Evolutionary conservation across 257 asterid species (phyloP).

Genomic region (Fraxinus americana): DNA sequence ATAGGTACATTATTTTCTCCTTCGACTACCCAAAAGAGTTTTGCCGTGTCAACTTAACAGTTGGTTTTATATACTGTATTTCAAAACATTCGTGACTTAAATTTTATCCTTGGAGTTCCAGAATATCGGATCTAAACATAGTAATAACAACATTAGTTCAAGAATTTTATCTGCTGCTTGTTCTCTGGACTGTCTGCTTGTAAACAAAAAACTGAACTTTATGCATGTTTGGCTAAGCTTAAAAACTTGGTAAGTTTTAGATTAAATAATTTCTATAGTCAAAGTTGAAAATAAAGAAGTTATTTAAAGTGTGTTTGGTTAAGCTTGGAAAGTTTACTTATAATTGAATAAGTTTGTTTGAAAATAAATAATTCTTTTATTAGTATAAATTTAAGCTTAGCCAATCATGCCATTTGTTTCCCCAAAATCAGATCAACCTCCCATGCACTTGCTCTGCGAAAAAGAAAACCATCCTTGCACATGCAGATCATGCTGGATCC

Average conservation of each 20-base stretch:
- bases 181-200: neutral
- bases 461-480: neutral
- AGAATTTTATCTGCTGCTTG: neutral
- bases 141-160: neutral
- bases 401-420: neutral
- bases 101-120: neutral
- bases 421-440: neutral
- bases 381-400: neutral
- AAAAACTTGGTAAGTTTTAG: neutral
- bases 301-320: no score
- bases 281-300: neutral
- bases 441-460: neutral
- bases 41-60: neutral
- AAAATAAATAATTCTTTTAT: neutral
- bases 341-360: neutral
- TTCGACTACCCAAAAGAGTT: neutral
- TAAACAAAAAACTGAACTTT: neutral
- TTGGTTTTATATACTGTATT: neutral
- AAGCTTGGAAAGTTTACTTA: neutral
- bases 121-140: neutral
- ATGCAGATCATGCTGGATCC: neutral
- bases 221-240: neutral
- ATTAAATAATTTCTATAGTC: neutral
- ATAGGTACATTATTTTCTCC: conserved; percentile 1
- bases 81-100: neutral